These are phyloP conservation scores for Coprinopsis marcescibilis DNA, from an alignment of 768 basidiomycete species.

Conservation along the genomic window DNA sequence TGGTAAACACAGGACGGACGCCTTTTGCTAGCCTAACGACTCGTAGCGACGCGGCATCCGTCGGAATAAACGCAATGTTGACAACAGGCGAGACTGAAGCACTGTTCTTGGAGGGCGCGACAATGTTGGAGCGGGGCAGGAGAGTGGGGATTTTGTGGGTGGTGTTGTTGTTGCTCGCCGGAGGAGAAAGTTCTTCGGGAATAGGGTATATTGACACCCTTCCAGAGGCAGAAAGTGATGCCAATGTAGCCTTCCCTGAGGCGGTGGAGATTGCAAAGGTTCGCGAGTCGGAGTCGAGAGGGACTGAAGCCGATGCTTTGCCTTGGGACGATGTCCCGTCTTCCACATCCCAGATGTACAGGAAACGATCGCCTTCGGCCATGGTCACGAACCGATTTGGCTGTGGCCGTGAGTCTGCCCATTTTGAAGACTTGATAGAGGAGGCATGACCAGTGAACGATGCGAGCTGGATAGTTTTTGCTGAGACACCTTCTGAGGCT, in stretches of 20 bases:
- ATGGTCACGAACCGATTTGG: conserved; percentile 49
- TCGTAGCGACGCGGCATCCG: conserved; percentile 37
- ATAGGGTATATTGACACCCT: conserved; percentile 53
- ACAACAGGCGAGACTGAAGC: conserved; percentile 33
- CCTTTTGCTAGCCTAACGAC: conserved; percentile 52
- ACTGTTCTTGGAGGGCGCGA: conserved; percentile 33
- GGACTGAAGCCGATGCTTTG: conserved; percentile 51
- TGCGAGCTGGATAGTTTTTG: conserved; percentile 40
- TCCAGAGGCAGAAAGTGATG: conserved; percentile 55
- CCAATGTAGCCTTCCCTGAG: conserved; percentile 34
- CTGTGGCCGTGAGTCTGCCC: conserved; percentile 38
- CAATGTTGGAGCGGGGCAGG: conserved; percentile 45
- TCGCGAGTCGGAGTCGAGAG: conserved; percentile 61
- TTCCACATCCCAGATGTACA: conserved; percentile 56
- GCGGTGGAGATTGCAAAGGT: conserved; percentile 31
- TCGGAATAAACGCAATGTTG: conserved; percentile 39
- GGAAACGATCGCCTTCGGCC: conserved; percentile 57
- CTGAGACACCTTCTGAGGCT: conserved; percentile 22
- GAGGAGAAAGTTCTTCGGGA: conserved; percentile 36
- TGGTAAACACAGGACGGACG: conserved; percentile 52
- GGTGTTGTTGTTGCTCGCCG: conserved; percentile 32
- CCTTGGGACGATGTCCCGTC: conserved; percentile 37
- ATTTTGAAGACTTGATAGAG: conserved; percentile 43
- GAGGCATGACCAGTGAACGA: conserved; percentile 66
- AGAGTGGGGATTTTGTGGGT: conserved; percentile 46